Evolutionary conservation across 805 yeast species (phyloP).

Genomic region (Candida gorgasii): DNA sequence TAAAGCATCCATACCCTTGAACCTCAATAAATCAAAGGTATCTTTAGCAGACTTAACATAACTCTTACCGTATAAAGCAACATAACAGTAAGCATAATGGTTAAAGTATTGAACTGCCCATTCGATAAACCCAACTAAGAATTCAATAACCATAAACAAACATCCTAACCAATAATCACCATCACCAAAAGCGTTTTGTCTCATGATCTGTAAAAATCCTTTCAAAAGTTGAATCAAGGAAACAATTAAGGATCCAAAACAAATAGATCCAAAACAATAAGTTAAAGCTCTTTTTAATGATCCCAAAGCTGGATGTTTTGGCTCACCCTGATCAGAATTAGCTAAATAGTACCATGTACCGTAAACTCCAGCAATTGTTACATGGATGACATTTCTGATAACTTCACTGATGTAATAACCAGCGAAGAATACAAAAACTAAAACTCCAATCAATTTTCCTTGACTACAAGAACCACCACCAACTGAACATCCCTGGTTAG

Average conservation of each 20-base stretch:
- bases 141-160: constrained; percentile 54
- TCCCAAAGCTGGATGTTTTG: constrained; percentile 76
- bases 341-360: constrained; percentile 92
- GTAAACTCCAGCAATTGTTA: constrained; percentile 77
- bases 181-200: constrained; percentile 51
- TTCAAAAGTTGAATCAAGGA: constrained; percentile 68
- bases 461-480: constrained; percentile 56
- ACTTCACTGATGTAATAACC: constrained; percentile 86
- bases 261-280: constrained; percentile 85
- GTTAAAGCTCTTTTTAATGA: constrained; percentile 80
- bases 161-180: constrained; percentile 56
- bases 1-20: constrained; percentile 81
- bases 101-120: constrained; percentile 86
- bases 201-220: constrained; percentile 52
- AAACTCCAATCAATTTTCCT: constrained; percentile 63
- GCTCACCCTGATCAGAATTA: constrained; percentile 74
- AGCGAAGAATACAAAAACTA: constrained; percentile 75
- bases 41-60: constrained; percentile 77
- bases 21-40: constrained; percentile 74
- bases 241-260: constrained; percentile 79
- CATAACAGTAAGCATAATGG: constrained; percentile 83
- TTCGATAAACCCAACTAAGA: constrained; percentile 63
- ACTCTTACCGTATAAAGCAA: constrained; percentile 83
- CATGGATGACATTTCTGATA: constrained; percentile 75
- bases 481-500: constrained; percentile 54